These are phyloP conservation scores for Penicillium sp. DNA, from an alignment of 2,329 filamentous ascomycete genomes.

Conservation along the genomic window DNA sequence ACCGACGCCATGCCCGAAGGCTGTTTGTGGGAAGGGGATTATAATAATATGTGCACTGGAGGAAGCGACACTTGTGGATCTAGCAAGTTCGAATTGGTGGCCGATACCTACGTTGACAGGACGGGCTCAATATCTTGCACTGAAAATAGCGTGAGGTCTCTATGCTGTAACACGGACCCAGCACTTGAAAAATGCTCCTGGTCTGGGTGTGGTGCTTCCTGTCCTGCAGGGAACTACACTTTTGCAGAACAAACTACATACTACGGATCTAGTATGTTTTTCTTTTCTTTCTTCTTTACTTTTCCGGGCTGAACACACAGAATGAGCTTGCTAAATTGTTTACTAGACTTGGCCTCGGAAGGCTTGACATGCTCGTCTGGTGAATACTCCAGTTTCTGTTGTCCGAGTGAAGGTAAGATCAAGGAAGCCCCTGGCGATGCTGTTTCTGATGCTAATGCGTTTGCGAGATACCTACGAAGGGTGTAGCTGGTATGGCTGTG, in stretches of 20 bases:
- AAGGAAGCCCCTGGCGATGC: not conserved
- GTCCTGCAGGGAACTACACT: not conserved
- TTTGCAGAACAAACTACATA: not conserved
- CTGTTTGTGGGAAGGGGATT: not conserved
- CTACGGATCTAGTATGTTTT: not conserved
- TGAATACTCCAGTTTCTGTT: not conserved
- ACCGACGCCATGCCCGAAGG: slow-evolving; percentile 5
- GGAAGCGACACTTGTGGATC: not conserved
- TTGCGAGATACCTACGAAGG: not conserved
- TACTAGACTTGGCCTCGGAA: not conserved
- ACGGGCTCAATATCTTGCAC: not conserved
- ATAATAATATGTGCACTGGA: not conserved
- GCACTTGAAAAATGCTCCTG: not conserved
- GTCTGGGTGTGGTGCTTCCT: not conserved
- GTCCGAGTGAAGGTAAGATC: not conserved
- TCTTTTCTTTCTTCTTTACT: not conserved
- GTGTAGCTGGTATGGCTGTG: not conserved
- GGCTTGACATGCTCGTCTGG: not conserved
- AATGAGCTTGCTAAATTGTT: not conserved
- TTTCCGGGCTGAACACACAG: not conserved
- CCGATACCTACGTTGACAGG: not conserved
- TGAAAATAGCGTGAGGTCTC: not conserved
- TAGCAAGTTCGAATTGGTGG: slow-evolving; percentile 3
- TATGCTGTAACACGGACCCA: not conserved
- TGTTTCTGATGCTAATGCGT: not conserved